Percentiles rank a stretch among this genome's conserved stretches.
These are phyloP conservation scores for Boletus insuetus DNA, from an alignment of 768 basidiomycete genomes.

Conservation along the genomic window DNA sequence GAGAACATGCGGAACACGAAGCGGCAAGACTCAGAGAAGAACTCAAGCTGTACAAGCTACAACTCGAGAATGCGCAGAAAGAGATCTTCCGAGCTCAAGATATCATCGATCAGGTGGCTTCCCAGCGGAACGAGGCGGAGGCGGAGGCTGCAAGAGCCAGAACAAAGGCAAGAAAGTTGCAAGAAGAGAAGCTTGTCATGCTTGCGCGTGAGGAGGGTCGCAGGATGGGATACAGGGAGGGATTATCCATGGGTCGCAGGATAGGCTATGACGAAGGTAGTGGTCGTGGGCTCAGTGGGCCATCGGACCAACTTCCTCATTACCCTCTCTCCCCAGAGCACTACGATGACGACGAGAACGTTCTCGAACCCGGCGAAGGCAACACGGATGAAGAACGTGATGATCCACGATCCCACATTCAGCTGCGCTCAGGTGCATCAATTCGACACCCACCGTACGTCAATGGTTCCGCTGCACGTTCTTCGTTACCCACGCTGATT, in stretches of 20 bases:
- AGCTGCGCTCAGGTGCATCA: constrained; percentile 16
- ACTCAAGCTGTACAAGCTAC: constrained; percentile 43
- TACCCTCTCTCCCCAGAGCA: constrained; percentile 10
- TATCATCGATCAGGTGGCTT: constrained; percentile 41
- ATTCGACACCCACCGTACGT: constrained; percentile 25
- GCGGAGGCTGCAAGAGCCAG: constrained; percentile 44
- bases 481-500: constrained; percentile 12
- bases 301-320: constrained; percentile 13
- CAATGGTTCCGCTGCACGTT: neutral
- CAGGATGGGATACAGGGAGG: constrained; percentile 40
- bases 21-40: constrained; percentile 39
- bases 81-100: constrained; percentile 44
- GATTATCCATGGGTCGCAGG: constrained; percentile 34
- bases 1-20: constrained; percentile 39
- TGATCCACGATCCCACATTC: constrained; percentile 14
- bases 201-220: constrained; percentile 45
- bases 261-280: constrained; percentile 31
- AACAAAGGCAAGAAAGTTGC: constrained; percentile 41
- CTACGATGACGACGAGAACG: constrained; percentile 12
- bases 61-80: constrained; percentile 43
- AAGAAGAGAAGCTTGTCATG: constrained; percentile 40
- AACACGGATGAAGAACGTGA: constrained; percentile 21
- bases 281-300: constrained; percentile 5
- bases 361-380: constrained; percentile 10
- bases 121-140: constrained; percentile 44